phyloP scores from a whole-genome alignment of 306 rosid genomes.

The Geum urbanum region DNA sequence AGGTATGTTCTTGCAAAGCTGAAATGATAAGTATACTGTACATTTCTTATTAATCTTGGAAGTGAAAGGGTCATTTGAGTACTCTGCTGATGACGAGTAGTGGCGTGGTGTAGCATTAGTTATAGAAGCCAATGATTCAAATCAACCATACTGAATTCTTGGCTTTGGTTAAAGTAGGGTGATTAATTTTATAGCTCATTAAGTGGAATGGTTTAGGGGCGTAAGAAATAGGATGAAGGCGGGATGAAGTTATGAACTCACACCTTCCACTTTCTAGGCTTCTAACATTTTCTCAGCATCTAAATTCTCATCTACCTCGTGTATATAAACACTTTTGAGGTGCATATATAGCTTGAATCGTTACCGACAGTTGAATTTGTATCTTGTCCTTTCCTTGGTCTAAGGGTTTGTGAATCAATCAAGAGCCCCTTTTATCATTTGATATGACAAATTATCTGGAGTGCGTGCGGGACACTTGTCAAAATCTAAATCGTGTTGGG shows the following conservation, averaged over 20 bases:
- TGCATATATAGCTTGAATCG: not conserved
- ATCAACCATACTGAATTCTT: not conserved
- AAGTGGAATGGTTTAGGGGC: not conserved
- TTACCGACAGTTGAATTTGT: not conserved
- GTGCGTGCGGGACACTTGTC: no score
- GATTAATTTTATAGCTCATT: not conserved
- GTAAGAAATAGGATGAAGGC: not conserved
- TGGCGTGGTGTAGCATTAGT: not conserved
- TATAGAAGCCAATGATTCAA: conserved; percentile 1
- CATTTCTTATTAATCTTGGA: not conserved
- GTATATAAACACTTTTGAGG: not conserved
- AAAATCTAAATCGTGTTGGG: no score
- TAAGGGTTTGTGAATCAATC: not conserved
- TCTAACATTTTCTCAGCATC: not conserved
- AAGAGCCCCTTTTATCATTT: not conserved
- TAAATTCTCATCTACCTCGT: not conserved
- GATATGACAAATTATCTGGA: not conserved
- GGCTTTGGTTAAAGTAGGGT: not conserved
- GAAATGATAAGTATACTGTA: not conserved
- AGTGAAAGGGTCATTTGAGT: not conserved
- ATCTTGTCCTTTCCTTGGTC: not conserved
- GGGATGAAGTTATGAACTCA: not conserved
- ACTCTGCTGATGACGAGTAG: not conserved
- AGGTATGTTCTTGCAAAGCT: not conserved
- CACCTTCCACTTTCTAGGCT: not conserved